Conservation (phyloP, 2,329 filamentous ascomycete genomes). For the Cylindrodendrum hubeiense region DNA sequence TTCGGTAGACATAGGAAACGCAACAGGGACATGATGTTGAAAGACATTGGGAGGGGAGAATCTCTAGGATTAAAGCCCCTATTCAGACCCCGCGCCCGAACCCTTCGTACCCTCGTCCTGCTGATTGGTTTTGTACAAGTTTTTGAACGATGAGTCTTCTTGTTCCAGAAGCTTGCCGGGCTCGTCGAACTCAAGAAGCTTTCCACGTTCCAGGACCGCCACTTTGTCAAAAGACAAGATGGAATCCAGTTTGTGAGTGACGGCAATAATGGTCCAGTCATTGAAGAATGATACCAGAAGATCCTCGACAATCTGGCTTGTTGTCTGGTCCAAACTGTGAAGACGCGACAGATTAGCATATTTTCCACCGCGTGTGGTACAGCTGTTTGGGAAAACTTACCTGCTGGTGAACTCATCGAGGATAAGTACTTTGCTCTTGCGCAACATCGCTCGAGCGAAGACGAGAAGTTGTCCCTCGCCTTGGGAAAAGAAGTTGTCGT, state of each 20-base stretch:
- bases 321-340: constrained; percentile 52
- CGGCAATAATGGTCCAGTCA: constrained; percentile 63
- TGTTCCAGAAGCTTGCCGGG: constrained; percentile 9
- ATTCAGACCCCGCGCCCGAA: not conserved
- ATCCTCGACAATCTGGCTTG: constrained; percentile 52
- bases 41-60: not conserved
- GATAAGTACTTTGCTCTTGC: constrained; percentile 48
- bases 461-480: constrained; percentile 41
- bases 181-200: constrained; percentile 52
- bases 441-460: constrained; percentile 44
- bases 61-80: not conserved
- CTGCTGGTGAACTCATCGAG: constrained; percentile 53
- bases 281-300: constrained; percentile 51
- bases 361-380: no score
- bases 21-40: not conserved
- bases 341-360: not conserved
- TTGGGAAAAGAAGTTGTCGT: constrained; percentile 30
- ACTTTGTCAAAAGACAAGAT: constrained; percentile 63
- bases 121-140: constrained; percentile 8
- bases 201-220: constrained; percentile 59
- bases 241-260: constrained; percentile 58
- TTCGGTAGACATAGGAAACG: not conserved
- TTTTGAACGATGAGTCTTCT: constrained; percentile 9
- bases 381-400: constrained; percentile 3
- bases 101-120: not conserved